Percentiles rank a stretch among this genome's conserved stretches.
Conservation (phyloP, 108 stramenopile genomes). For the Nitzschia sp. region DNA sequence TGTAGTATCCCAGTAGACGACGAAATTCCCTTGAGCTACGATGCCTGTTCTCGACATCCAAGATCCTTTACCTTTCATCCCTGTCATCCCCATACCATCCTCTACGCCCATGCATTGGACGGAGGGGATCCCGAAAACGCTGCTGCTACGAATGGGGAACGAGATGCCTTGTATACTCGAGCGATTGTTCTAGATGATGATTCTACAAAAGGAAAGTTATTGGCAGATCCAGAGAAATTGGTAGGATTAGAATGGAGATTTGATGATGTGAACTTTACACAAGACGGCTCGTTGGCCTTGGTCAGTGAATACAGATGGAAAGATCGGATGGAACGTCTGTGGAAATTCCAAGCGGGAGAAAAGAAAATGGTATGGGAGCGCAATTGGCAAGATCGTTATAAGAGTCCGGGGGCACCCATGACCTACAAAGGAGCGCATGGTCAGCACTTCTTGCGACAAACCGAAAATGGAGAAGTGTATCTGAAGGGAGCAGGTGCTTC, state of each 20-base stretch:
- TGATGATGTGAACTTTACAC: constrained; percentile 15
- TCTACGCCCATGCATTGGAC: constrained; percentile 12
- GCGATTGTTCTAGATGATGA: neutral
- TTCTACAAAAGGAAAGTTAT: neutral
- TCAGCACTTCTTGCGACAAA: neutral
- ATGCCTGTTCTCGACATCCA: constrained; percentile 13
- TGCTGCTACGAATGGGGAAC: neutral
- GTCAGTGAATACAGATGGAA: constrained; percentile 15
- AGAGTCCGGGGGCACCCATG: constrained; percentile 8
- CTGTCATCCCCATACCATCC: neutral
- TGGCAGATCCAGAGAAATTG: constrained; percentile 2
- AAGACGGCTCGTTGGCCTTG: neutral
- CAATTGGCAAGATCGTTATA: constrained; percentile 19
- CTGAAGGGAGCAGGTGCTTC: constrained; percentile 20
- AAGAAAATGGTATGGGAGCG: constrained; percentile 11
- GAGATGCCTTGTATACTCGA: constrained; percentile 9
- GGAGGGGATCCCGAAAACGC: constrained; percentile 14
- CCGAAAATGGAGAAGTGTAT: neutral
- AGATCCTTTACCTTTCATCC: constrained; percentile 10
- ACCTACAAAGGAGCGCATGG: neutral
- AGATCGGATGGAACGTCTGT: constrained; percentile 20
- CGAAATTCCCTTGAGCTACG: constrained; percentile 15
- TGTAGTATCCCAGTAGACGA: too few species aligned
- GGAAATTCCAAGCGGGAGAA: neutral
- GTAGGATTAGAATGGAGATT: constrained; percentile 7